Evolutionary conservation across 208 protist species (phyloP), one percentile per base, ranked within the genome.

Genomic region (Trypanosomatidae sp.): DNA sequence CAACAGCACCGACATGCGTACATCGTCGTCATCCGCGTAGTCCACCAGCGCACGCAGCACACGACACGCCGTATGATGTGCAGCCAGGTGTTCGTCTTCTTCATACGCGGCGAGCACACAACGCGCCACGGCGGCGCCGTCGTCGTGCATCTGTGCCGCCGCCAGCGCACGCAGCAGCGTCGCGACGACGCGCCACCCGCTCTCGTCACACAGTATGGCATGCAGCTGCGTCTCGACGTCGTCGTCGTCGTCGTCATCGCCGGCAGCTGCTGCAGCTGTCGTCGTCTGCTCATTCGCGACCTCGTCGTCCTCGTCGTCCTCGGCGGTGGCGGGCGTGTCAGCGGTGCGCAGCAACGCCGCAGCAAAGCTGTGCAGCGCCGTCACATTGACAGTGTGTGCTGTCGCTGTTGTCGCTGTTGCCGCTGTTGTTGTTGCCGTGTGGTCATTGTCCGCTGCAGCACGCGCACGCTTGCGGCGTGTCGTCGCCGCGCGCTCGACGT

Each of bases 51-150:
- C 74, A 32, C 78, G 88, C 67, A 92, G 66, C 21, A 88, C 66
- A 13, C 78, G 74, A 45, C 83, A 92, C 11, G 83, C 83, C 10
- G 88, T 61, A 62, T 79, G 75, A 55, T 92, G 77, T 53, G 76
- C 48, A 28, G 71, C 54, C 10, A 92, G 72, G 25, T 69, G 56
- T 45, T 81, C 73, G 33, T 82, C 80, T 42, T 88, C 78, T 47
- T 92, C 78, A 47, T 84, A 92, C 33, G 77, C 53, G 48, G 71
- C 73, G 21, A 81, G 60, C 33, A 88, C 56, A 19, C 55, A 64
- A 23, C 70, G 62, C 10, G 71, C 58, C n/a, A 87, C 70, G 20
- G 27, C 35, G 10, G 40, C 59, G 4, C 41, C 53, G 41, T 63
- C 68, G 44, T 64, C 64, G 39, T 39, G 47, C 19, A 42, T 63